Percentiles rank a stretch among this genome's conserved stretches.
Evolutionary conservation across 2,329 filamentous ascomycete species (phyloP).

Genomic region (Coniochaeta hoffmannii): DNA sequence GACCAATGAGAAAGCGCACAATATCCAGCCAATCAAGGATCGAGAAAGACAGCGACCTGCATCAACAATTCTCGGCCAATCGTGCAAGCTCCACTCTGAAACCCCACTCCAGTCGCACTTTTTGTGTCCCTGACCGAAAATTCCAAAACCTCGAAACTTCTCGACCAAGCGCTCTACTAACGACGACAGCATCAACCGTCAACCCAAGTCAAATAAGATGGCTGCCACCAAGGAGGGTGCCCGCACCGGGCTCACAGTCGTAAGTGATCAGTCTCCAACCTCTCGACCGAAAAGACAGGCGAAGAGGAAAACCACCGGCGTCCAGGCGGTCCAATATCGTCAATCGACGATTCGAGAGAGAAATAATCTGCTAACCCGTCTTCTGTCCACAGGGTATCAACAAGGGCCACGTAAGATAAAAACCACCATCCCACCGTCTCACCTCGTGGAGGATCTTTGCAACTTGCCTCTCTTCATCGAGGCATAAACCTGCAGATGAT

Average conservation of each 20-base stretch:
- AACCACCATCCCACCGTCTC: constrained; percentile 46
- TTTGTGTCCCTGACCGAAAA: not conserved
- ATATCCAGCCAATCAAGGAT: too few species aligned
- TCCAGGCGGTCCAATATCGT: not conserved
- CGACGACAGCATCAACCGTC: constrained; percentile 13
- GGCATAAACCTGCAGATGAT: constrained; percentile 43
- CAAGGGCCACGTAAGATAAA: constrained; percentile 53
- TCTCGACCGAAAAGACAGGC: not conserved
- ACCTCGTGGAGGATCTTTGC: constrained; percentile 71
- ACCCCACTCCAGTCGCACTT: not conserved
- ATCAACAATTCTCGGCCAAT: too few species aligned
- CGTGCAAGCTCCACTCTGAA: too few species aligned
- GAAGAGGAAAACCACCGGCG: not conserved
- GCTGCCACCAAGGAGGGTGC: constrained; percentile 45
- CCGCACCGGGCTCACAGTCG: constrained; percentile 52
- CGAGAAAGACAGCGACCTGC: too few species aligned
- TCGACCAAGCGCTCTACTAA: constrained; percentile 1
- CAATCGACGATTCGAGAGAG: not conserved
- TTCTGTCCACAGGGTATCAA: constrained; percentile 35
- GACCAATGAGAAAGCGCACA: too few species aligned
- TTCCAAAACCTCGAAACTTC: not conserved
- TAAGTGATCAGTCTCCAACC: not conserved
- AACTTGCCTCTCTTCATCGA: constrained; percentile 25
- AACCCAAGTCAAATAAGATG: constrained; percentile 34
- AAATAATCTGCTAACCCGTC: not conserved